A percentile compares a stretch with the other conserved stretches of the same genome.
Evolutionary conservation across 805 yeast genomes (phyloP).

Genomic region (Candida hungchunana): DNA sequence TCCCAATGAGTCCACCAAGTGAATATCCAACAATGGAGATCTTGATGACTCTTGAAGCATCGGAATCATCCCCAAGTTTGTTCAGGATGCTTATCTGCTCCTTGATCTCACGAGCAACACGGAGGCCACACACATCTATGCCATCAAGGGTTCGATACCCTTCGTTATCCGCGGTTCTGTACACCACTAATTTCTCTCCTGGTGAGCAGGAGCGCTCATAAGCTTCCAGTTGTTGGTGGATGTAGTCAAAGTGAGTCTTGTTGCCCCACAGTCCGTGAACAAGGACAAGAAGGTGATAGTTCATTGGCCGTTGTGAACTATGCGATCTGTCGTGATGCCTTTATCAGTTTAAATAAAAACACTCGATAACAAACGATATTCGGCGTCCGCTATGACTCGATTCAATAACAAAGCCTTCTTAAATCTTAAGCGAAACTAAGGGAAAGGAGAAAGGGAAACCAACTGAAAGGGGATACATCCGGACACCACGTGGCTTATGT

Average conservation of each 20-base stretch:
- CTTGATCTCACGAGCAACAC: slow-evolving; percentile 66
- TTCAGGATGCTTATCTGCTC: slow-evolving; percentile 30
- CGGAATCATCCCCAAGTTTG: slow-evolving; percentile 10
- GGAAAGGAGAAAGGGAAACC: too few relatives aligned
- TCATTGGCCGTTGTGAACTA: slow-evolving; percentile 1
- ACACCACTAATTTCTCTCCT: slow-evolving; percentile 21
- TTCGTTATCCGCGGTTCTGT: slow-evolving; percentile 23
- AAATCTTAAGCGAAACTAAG: too few relatives aligned
- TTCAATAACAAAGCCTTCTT: too few relatives aligned
- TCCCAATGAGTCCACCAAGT: slow-evolving; percentile 74
- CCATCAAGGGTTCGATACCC: slow-evolving; percentile 86
- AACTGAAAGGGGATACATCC: too few relatives aligned
- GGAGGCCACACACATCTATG: slow-evolving; percentile 74
- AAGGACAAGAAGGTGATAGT: slow-evolving; percentile 15
- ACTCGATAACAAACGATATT: too few relatives aligned
- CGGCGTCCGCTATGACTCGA: too few relatives aligned
- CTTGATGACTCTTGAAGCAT: slow-evolving; percentile 41
- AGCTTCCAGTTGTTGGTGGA: slow-evolving; percentile 42
- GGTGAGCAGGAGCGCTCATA: slow-evolving; percentile 22
- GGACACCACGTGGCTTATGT: too few relatives aligned
- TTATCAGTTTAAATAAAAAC: too few relatives aligned
- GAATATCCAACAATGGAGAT: slow-evolving; percentile 81
- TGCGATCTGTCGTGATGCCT: not conserved
- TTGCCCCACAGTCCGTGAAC: slow-evolving; percentile 63
- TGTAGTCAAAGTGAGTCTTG: slow-evolving; percentile 58